These are phyloP conservation scores for Diddensiella transvaalensis DNA, from an alignment of 805 yeast genomes.

Conservation along the genomic window DNA sequence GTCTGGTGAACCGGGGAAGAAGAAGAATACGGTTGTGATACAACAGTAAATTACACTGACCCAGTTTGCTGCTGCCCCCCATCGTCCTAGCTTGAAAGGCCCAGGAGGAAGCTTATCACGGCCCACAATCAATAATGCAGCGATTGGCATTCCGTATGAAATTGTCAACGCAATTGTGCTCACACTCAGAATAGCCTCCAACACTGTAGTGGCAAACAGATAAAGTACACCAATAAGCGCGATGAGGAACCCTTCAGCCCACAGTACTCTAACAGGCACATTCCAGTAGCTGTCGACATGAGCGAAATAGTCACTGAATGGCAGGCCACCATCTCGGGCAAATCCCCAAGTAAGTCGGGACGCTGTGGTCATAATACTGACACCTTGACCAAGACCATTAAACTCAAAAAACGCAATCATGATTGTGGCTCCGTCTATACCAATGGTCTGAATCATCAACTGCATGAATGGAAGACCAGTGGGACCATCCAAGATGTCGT, in stretches of 20 bases:
- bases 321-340: conserved; percentile 80
- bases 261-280: conserved; percentile 68
- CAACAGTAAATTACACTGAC: conserved; percentile 17
- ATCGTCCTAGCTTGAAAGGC: conserved; percentile 21
- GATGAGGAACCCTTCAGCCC: conserved; percentile 59
- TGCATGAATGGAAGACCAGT: conserved; percentile 74
- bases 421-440: conserved; percentile 63
- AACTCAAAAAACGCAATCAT: conserved; percentile 64
- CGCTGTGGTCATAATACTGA: conserved; percentile 75
- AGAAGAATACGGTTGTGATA: conserved; percentile 20
- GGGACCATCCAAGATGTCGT: conserved; percentile 67
- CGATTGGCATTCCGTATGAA: conserved; percentile 72
- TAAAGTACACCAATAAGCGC: conserved; percentile 60
- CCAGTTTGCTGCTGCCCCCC: conserved; percentile 18
- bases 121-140: conserved; percentile 13
- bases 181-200: conserved; percentile 82
- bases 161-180: conserved; percentile 72
- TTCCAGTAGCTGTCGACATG: conserved; percentile 55
- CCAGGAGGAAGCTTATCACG: conserved; percentile 22
- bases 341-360: conserved; percentile 79
- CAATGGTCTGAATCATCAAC: conserved; percentile 50
- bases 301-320: conserved; percentile 60
- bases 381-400: conserved; percentile 69
- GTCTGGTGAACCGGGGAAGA: conserved; percentile 32
- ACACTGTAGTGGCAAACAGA: conserved; percentile 64